Evolutionary conservation across 2,329 filamentous ascomycete species (phyloP).

Genomic region (Aureobasidium subglaciale): DNA sequence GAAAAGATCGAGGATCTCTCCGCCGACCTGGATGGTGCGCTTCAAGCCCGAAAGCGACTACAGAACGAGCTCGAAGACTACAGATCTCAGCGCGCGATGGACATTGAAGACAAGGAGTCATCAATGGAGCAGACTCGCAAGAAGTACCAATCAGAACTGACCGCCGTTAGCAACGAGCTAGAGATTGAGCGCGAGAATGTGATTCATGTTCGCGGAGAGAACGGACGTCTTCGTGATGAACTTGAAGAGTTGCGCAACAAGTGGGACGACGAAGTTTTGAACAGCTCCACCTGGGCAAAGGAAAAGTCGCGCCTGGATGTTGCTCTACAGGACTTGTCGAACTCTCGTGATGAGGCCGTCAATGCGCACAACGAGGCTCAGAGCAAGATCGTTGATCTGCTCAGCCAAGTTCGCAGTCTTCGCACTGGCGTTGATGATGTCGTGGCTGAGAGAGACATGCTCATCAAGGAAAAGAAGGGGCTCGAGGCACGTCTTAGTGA

Average conservation of each 20-base stretch:
- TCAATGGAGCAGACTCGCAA: constrained; percentile 95
- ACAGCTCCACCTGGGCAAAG: constrained; percentile 97
- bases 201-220: constrained; percentile 76
- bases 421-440: constrained; percentile 81
- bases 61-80: constrained; percentile 98
- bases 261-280: constrained; percentile 97
- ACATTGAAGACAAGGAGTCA: constrained; percentile 93
- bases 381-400: constrained; percentile 79
- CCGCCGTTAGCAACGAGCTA: constrained; percentile 81
- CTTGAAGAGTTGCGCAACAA: constrained; percentile 90
- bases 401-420: constrained; percentile 81
- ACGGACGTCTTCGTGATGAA: constrained; percentile 83
- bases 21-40: constrained; percentile 76
- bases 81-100: constrained; percentile 86
- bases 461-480: constrained; percentile 82
- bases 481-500: constrained; percentile 80
- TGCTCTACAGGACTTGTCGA: constrained; percentile 78
- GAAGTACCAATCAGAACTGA: constrained; percentile 94
- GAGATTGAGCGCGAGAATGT: constrained; percentile 89
- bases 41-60: constrained; percentile 86
- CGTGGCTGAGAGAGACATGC: constrained; percentile 72
- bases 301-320: constrained; percentile 90
- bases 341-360: constrained; percentile 88
- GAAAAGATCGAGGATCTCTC: constrained; percentile 87
- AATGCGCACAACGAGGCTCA: constrained; percentile 93